Conservation (phyloP, 176 grass and related monocot species). For the Raddia guianensis region DNA sequence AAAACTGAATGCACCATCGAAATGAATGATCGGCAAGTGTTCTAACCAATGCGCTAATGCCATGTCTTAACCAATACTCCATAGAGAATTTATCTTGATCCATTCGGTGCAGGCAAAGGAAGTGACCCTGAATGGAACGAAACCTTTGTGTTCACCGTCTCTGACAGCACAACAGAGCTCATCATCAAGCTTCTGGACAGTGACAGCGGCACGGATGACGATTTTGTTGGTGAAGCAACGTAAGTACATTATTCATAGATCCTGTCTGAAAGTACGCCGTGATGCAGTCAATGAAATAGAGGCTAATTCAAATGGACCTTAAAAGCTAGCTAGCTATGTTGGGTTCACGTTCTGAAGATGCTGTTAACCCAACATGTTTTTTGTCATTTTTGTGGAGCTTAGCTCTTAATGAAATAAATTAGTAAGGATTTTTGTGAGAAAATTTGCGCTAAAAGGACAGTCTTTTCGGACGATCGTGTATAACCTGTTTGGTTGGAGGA, state of each 20-base stretch:
- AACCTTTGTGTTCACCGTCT: slow-evolving; percentile 74
- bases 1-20: background rate
- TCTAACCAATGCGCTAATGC: background rate
- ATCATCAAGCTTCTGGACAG: slow-evolving; percentile 78
- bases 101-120: slow-evolving; percentile 58
- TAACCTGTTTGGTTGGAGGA: no score
- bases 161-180: slow-evolving; percentile 53
- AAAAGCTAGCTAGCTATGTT: background rate
- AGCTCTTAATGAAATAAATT: background rate
- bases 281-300: background rate
- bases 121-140: slow-evolving; percentile 83
- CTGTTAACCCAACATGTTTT: background rate
- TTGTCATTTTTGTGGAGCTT: background rate
- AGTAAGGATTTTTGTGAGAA: background rate
- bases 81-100: background rate
- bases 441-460: background rate
- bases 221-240: slow-evolving; percentile 78
- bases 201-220: slow-evolving; percentile 60
- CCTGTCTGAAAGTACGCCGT: background rate
- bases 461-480: background rate
- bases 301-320: background rate
- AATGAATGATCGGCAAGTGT: no score
- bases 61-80: background rate
- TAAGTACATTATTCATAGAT: slow-evolving; percentile 40
- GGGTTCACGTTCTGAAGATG: background rate